Percentiles rank a stretch among this genome's conserved stretches.
Evolutionary conservation across 2,329 filamentous ascomycete genomes (phyloP).

Genomic region (Helminthosporium solani): DNA sequence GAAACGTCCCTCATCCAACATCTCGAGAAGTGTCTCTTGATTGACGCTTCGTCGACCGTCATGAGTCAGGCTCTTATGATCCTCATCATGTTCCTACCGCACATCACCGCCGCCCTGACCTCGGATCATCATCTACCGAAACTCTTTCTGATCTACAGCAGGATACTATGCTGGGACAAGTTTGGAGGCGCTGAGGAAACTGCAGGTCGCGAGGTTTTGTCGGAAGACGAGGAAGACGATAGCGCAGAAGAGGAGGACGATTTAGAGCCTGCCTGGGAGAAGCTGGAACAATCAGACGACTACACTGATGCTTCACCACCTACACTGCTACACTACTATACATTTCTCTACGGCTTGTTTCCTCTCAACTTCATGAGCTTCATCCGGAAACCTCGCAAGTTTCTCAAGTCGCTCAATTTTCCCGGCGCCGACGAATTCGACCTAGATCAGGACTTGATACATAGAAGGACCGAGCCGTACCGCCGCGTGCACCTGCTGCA

Average conservation of each 20-base stretch:
- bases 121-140: slow-evolving; percentile 62
- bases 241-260: slow-evolving; percentile 40
- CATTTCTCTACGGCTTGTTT: slow-evolving; percentile 78
- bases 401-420: slow-evolving; percentile 71
- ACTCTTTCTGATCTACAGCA: slow-evolving; percentile 78
- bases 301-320: slow-evolving; percentile 56
- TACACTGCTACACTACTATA: slow-evolving; percentile 74
- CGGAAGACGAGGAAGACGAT: slow-evolving; percentile 42
- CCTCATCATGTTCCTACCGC: slow-evolving; percentile 78
- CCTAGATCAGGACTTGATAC: slow-evolving; percentile 74
- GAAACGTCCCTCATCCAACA: slow-evolving; percentile 72
- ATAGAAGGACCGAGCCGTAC: slow-evolving; percentile 73
- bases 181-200: slow-evolving; percentile 38
- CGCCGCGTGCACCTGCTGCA: slow-evolving; percentile 72
- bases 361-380: slow-evolving; percentile 86
- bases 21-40: slow-evolving; percentile 71
- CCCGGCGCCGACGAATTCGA: slow-evolving; percentile 72
- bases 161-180: slow-evolving; percentile 76
- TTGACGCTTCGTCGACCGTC: slow-evolving; percentile 74
- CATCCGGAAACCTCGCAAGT: slow-evolving; percentile 77
- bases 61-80: slow-evolving; percentile 74
- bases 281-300: slow-evolving; percentile 61
- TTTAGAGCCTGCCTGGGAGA: slow-evolving; percentile 60
- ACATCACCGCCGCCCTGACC: slow-evolving; percentile 72
- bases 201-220: slow-evolving; percentile 14